These are phyloP conservation scores for Endoconidiophora polonica DNA, from an alignment of 2,329 filamentous ascomycete species.

Conservation along the genomic window DNA sequence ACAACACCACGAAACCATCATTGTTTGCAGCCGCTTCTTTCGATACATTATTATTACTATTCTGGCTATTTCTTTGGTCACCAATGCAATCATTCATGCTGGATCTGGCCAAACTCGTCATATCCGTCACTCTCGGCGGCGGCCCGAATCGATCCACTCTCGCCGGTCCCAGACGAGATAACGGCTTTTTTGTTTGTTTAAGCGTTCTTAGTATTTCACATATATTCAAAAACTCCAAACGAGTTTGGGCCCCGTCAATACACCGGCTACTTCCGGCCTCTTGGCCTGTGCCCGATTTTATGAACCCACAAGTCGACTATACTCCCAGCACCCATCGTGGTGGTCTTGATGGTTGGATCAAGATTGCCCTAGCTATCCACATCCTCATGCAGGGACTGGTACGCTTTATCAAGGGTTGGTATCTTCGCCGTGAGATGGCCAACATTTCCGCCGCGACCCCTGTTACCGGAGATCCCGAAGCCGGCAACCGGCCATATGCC, in stretches of 20 bases:
- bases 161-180: constrained; percentile 45
- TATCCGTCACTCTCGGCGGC: constrained; percentile 81
- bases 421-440: constrained; percentile 41
- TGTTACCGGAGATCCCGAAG: constrained; percentile 15
- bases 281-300: constrained; percentile 9
- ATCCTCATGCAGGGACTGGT: constrained; percentile 59
- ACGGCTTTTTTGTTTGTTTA: constrained; percentile 20
- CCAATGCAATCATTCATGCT: constrained; percentile 77
- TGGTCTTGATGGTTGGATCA: constrained; percentile 31
- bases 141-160: constrained; percentile 38
- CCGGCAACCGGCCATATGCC: constrained; percentile 5
- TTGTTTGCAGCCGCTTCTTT: constrained; percentile 55
- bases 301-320: constrained; percentile 4
- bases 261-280: constrained; percentile 1
- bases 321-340: neutral
- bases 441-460: neutral
- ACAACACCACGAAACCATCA: constrained; percentile 70
- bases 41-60: constrained; percentile 64
- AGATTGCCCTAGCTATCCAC: constrained; percentile 55
- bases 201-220: constrained; percentile 5
- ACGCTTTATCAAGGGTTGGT: constrained; percentile 53
- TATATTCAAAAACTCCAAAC: constrained; percentile 5
- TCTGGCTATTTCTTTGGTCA: constrained; percentile 79
- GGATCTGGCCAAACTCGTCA: constrained; percentile 82
- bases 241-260: constrained; percentile 9